phyloP scores from a whole-genome alignment of 208 protist species.

The Crithidia mellificae region DNA sequence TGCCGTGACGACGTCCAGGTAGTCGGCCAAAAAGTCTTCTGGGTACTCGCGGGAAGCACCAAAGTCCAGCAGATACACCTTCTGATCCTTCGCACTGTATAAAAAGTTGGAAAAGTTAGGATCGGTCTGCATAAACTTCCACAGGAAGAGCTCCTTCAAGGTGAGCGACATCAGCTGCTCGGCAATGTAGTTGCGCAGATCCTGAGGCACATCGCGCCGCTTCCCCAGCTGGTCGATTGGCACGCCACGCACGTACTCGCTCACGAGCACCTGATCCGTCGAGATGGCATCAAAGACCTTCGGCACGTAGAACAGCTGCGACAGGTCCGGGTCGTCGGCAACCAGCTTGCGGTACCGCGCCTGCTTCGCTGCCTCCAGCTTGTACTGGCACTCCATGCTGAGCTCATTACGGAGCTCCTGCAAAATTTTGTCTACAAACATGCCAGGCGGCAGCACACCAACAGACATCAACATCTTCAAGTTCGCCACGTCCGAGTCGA shows the following conservation, averaged over 20 bases:
- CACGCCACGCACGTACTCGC: conserved; percentile 67
- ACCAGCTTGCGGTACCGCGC: conserved; percentile 53
- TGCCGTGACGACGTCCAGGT: conserved; percentile 92
- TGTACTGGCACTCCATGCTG: conserved; percentile 71
- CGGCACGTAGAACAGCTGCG: conserved; percentile 70
- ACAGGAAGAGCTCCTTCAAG: conserved; percentile 94
- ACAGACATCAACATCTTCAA: conserved; percentile 79
- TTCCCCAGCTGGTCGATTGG: conserved; percentile 63
- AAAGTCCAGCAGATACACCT: conserved; percentile 92
- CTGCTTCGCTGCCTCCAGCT: conserved; percentile 70
- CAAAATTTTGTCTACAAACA: conserved; percentile 86
- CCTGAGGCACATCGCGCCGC: conserved; percentile 52
- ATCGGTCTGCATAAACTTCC: conserved; percentile 97
- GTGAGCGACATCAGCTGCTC: conserved; percentile 82
- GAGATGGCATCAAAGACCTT: conserved; percentile 56
- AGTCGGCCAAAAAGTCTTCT: conserved; percentile 84
- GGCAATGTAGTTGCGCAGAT: conserved; percentile 77
- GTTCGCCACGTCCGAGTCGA: conserved; percentile 91
- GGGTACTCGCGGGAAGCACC: conserved; percentile 91
- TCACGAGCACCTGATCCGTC: conserved; percentile 67
- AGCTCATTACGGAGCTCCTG: conserved; percentile 78
- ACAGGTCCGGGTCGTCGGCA: conserved; percentile 37
- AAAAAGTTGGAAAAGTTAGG: conserved; percentile 97
- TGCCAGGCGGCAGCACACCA: conserved; percentile 70
- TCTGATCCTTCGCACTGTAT: conserved; percentile 74